phyloP scores from a whole-genome alignment of 345 rosid species.

The Gossypium rotundifolium region DNA sequence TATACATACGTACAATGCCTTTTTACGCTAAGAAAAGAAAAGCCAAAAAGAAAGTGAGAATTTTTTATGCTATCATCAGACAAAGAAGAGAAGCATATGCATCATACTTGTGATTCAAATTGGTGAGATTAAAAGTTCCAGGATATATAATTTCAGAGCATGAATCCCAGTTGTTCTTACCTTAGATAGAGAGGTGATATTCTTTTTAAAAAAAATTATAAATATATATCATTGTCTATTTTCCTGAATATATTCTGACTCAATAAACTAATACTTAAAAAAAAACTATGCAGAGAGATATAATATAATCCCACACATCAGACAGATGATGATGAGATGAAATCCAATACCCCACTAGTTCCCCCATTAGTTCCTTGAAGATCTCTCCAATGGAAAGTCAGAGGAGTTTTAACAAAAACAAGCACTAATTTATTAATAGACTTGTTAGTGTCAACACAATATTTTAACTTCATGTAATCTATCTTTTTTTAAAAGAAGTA shows the following conservation, averaged over 20 bases:
- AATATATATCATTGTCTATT: background rate
- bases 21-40: background rate
- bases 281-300: background rate
- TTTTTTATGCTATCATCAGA: background rate
- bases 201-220: background rate
- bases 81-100: slow-evolving; percentile 12
- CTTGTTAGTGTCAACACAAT: too few species aligned
- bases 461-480: too few species aligned
- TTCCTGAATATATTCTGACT: slow-evolving; percentile 5
- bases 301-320: background rate
- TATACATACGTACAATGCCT: background rate
- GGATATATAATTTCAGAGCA: background rate
- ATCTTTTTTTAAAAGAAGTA: background rate
- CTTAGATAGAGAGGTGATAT: background rate
- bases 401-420: background rate
- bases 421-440: background rate
- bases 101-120: slow-evolving; percentile 4
- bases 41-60: background rate
- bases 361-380: background rate
- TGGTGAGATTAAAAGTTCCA: slow-evolving; percentile 7
- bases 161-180: background rate
- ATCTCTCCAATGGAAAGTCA: background rate
- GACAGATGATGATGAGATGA: background rate
- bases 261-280: background rate
- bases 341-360: background rate